Evolutionary conservation across 1,284 basidiomycete species (phyloP).

Genomic region (Ustilago trichophora): DNA sequence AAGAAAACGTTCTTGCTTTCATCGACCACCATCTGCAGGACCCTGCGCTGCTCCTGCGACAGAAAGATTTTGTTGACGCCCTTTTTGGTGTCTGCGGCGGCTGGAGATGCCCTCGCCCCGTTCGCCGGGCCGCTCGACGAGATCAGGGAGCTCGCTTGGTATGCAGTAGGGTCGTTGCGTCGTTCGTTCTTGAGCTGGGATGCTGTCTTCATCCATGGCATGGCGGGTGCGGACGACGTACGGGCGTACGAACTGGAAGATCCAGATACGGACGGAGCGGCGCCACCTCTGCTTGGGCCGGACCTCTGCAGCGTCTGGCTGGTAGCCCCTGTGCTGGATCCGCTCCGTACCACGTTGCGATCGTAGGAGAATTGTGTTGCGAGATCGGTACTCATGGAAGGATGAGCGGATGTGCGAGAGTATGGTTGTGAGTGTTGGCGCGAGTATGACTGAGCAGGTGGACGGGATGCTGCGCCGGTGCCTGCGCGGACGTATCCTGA

Average conservation of each 20-base stretch:
- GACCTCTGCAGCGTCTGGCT: background rate
- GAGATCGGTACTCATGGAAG: constrained; percentile 17
- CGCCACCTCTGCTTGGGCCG: background rate
- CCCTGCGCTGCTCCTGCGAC: constrained; percentile 59
- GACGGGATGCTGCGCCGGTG: background rate
- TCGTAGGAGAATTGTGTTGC: constrained; percentile 27
- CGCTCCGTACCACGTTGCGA: constrained; percentile 5
- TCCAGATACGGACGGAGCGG: background rate
- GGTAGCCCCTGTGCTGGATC: background rate
- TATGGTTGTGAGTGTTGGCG: background rate
- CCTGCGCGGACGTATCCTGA: background rate
- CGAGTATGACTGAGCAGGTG: background rate
- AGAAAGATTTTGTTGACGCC: constrained; percentile 52
- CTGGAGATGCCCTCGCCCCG: constrained; percentile 6
- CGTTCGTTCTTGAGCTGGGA: constrained; percentile 32
- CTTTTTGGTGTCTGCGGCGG: constrained; percentile 12
- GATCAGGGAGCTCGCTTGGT: constrained; percentile 24
- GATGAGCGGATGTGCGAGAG: constrained; percentile 3
- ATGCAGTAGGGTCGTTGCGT: constrained; percentile 28
- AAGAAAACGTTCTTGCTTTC: constrained; percentile 82
- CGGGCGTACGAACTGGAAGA: constrained; percentile 4
- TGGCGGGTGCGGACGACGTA: constrained; percentile 21
- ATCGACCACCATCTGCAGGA: constrained; percentile 60
- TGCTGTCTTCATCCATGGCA: constrained; percentile 41
- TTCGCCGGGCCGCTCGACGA: constrained; percentile 2